Percentiles rank a stretch among this genome's conserved stretches.
Evolutionary conservation across 2,329 filamentous ascomycete genomes (phyloP).

Genomic region (Pseudodiploospora longispora): DNA sequence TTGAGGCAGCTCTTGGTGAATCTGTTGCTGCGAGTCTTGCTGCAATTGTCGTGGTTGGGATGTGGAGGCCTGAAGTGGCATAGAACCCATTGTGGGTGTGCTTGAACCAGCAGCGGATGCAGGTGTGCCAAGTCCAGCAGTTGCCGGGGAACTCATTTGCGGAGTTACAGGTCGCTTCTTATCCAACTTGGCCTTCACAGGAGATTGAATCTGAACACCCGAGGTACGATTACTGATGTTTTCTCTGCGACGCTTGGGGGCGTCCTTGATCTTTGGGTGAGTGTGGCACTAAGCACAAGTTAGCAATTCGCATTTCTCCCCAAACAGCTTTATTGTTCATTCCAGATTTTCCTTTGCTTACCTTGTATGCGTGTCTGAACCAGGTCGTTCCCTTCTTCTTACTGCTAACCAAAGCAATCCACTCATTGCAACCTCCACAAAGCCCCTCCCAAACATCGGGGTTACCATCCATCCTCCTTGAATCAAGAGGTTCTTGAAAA

Average conservation of each 20-base stretch:
- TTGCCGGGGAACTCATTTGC: constrained; percentile 8
- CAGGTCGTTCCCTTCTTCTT: constrained; percentile 91
- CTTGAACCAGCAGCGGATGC: no score
- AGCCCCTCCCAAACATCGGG: constrained; percentile 75
- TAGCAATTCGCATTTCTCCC: constrained; percentile 8
- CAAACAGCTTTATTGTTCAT: constrained; percentile 3
- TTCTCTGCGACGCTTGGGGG: constrained; percentile 59
- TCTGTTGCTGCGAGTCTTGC: no score
- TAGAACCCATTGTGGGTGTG: no score
- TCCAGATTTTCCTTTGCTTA: constrained; percentile 25
- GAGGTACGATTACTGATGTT: constrained; percentile 42
- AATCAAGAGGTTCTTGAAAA: constrained; percentile 70
- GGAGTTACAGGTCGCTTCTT: constrained; percentile 26
- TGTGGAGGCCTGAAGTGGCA: no score
- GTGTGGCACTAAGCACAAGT: constrained; percentile 52
- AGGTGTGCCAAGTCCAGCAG: constrained; percentile 1
- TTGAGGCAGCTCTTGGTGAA: neutral
- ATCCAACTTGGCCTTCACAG: constrained; percentile 41
- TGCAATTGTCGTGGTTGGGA: no score
- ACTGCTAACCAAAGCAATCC: constrained; percentile 73
- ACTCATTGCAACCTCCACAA: constrained; percentile 70
- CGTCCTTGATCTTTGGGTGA: constrained; percentile 63
- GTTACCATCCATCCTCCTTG: constrained; percentile 69
- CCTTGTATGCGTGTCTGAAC: constrained; percentile 86
- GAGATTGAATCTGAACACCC: constrained; percentile 27